Conservation (phyloP, 2,329 filamentous ascomycete genomes). For the Daldinia sp. region DNA sequence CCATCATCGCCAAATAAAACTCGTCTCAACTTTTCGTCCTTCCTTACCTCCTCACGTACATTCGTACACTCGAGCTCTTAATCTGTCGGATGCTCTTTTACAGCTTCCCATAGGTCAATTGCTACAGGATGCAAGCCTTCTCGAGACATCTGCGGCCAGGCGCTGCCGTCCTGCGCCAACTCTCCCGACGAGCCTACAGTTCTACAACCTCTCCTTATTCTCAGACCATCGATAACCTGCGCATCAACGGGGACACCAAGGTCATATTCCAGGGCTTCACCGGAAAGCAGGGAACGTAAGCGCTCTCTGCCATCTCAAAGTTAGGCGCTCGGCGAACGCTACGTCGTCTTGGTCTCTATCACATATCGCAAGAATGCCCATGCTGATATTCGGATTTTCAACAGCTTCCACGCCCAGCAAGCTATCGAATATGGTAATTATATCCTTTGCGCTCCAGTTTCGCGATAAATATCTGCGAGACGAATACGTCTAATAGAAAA, state of each 20-base stretch:
- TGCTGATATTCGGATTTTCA: slow-evolving; percentile 45
- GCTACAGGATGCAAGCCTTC: slow-evolving; percentile 79
- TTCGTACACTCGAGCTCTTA: slow-evolving; percentile 7
- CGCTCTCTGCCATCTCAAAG: neutral
- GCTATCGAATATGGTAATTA: slow-evolving; percentile 94
- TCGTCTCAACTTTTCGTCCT: neutral
- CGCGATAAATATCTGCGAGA: slow-evolving; percentile 16
- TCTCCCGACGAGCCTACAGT: slow-evolving; percentile 76
- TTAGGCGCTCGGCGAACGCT: neutral
- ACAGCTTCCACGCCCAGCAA: slow-evolving; percentile 94
- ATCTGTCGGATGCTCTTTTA: slow-evolving; percentile 25
- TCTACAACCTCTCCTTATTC: slow-evolving; percentile 74
- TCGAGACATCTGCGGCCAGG: slow-evolving; percentile 74
- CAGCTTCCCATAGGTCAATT: slow-evolving; percentile 34
- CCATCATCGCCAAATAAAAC: slow-evolving; percentile 12
- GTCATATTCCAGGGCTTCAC: slow-evolving; percentile 98
- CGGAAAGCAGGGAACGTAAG: slow-evolving; percentile 93
- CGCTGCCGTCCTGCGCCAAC: slow-evolving; percentile 72
- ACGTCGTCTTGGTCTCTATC: slow-evolving; percentile 7
- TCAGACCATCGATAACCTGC: slow-evolving; percentile 82
- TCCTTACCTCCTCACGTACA: neutral
- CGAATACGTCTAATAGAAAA: slow-evolving; percentile 43
- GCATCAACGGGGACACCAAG: slow-evolving; percentile 92
- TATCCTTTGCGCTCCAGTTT: slow-evolving; percentile 8
- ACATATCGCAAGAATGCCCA: neutral